These are phyloP conservation scores for Cladosporium phlei DNA, from an alignment of 2,329 filamentous ascomycete species.

Conservation along the genomic window DNA sequence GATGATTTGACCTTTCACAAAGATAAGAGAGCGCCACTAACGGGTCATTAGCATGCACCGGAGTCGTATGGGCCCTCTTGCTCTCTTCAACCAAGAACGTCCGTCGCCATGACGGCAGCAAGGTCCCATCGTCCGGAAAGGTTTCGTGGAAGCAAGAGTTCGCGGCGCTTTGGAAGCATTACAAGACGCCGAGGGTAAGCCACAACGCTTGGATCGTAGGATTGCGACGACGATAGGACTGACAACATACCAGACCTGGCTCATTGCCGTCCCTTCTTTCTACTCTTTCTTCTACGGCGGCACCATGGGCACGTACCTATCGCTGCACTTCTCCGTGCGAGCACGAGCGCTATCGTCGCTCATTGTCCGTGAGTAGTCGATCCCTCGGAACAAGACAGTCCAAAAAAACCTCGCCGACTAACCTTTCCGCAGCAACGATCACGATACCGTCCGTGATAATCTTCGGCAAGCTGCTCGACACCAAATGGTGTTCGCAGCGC, in stretches of 20 bases:
- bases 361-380: slow-evolving; percentile 28
- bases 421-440: slow-evolving; percentile 14
- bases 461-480: slow-evolving; percentile 24
- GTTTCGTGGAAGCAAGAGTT: slow-evolving; percentile 19
- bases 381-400: too few relatives aligned
- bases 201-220: not conserved
- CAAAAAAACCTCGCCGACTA: not conserved
- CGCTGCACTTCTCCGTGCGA: slow-evolving; percentile 32
- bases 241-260: slow-evolving; percentile 25
- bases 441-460: slow-evolving; percentile 21
- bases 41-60: slow-evolving; percentile 25
- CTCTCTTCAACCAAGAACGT: slow-evolving; percentile 26
- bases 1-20: not conserved
- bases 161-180: slow-evolving; percentile 20
- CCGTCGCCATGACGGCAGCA: slow-evolving; percentile 23
- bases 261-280: slow-evolving; percentile 34
- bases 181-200: slow-evolving; percentile 26
- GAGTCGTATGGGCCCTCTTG: slow-evolving; percentile 30
- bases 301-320: slow-evolving; percentile 35
- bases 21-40: slow-evolving; percentile 2
- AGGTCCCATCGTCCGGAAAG: slow-evolving; percentile 20
- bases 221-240: not conserved
- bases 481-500: slow-evolving; percentile 28
- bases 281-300: slow-evolving; percentile 39
- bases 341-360: slow-evolving; percentile 32